Base-by-base conservation (phyloP, 2,329 filamentous ascomycete genomes). In the Atkinsonella texensis region DNA sequence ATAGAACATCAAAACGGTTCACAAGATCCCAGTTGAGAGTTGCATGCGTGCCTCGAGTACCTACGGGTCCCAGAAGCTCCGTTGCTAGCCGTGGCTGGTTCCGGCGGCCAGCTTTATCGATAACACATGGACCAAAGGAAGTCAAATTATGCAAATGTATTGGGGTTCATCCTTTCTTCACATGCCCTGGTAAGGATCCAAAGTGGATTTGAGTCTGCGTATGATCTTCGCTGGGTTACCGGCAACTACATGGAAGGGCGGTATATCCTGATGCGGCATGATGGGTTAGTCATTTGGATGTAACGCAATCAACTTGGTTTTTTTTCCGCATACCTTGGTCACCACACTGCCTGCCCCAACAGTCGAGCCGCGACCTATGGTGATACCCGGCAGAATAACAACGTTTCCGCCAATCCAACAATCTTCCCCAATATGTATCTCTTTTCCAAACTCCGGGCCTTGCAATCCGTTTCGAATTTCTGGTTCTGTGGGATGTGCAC, bases 301-400 rank as follows among this genome's bases (percentile, higher is more conserved):
- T 17, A 73, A 83, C 1, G 81, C 81, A 9, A 74, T 75, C 56
- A 79, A 82, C 8, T 77, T 74, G 4, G 80, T 75, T n/a, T 51
- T 52, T 52, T 87, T 8, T 28, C 28, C 28, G 28, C 77, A 64
- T 84, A 58, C 62, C 69, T 84, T 93, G 2, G 87, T 93, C 23
- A 95, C 88, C 4, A 94, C 86, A 63, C 84, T 88, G 1, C 85
- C 87, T 1, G 89, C 89, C 1, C 87, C 89, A 54, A 95, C 75
- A 0, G 83, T 86, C 4, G 72, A 75, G 0, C 89, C 88, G 51
- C 76, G 74, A 0, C 89, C 89, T 56, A 95, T 84, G 1, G 77
- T 90, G 23, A 95, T 81, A 0, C 89, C 89, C 0, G 87, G 81
- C 43, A 90, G 70, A 17, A 95, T 78, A 20, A 74, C 79, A 5